These are phyloP conservation scores for Cordyceps farinosa DNA, from an alignment of 2,329 filamentous ascomycete genomes.

Conservation along the genomic window DNA sequence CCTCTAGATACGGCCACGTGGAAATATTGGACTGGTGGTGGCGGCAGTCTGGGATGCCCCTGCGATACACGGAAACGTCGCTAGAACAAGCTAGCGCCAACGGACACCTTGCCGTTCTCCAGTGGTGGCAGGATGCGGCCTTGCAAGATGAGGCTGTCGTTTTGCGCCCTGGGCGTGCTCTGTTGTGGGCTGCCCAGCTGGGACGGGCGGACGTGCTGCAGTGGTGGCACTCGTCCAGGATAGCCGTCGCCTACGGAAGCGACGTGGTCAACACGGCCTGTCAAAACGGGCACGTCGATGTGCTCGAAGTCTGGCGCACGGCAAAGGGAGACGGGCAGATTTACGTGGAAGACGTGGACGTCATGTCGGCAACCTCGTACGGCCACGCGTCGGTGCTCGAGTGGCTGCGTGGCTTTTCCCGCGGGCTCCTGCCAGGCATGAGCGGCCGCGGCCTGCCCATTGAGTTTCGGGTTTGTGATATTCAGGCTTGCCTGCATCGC, in stretches of 20 bases:
- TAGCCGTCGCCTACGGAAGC: constrained; percentile 76
- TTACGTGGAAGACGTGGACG: constrained; percentile 76
- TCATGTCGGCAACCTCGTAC: constrained; percentile 83
- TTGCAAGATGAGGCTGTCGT: constrained; percentile 54
- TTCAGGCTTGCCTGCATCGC: constrained; percentile 91
- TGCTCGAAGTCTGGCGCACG: constrained; percentile 76
- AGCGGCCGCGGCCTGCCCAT: constrained; percentile 61
- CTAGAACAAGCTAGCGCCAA: constrained; percentile 83
- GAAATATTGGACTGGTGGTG: constrained; percentile 92
- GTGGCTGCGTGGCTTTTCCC: constrained; percentile 79
- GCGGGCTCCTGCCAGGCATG: constrained; percentile 53
- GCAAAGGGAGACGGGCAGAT: constrained; percentile 63
- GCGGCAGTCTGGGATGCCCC: constrained; percentile 67
- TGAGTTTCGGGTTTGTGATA: constrained; percentile 92
- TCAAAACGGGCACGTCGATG: constrained; percentile 77
- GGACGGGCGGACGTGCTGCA: constrained; percentile 73
- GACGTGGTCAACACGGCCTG: constrained; percentile 80
- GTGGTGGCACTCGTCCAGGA: constrained; percentile 84
- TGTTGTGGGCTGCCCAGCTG: constrained; percentile 79
- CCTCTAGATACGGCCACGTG: constrained; percentile 79
- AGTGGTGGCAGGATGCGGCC: constrained; percentile 84
- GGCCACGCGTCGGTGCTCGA: constrained; percentile 81
- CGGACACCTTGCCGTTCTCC: constrained; percentile 78
- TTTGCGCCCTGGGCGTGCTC: constrained; percentile 78
- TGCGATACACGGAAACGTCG: constrained; percentile 82